Percentiles rank a stretch among this genome's conserved stretches.
phyloP scores from a whole-genome alignment of 805 yeast genomes.

The Candida takata region DNA sequence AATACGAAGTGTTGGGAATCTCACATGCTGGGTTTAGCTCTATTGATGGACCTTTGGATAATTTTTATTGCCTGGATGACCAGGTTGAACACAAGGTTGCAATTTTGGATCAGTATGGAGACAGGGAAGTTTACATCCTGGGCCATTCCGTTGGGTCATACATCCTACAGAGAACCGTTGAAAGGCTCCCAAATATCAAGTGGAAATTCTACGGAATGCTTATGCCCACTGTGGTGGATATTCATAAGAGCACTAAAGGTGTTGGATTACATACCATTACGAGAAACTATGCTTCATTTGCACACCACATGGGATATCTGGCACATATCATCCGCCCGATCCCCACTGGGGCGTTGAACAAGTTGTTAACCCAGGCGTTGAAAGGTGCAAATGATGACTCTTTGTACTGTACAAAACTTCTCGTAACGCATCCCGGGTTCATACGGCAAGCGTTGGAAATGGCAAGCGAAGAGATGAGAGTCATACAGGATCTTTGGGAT shows the following conservation, averaged over 20 bases:
- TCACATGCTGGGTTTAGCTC: constrained; percentile 55
- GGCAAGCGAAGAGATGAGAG: constrained; percentile 53
- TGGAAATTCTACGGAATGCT: constrained; percentile 49
- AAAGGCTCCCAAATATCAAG: constrained; percentile 14
- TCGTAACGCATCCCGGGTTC: constrained; percentile 36
- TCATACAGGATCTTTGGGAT: constrained; percentile 40
- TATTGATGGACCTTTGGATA: constrained; percentile 12
- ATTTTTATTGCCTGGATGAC: constrained; percentile 37
- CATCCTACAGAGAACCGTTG: constrained; percentile 47
- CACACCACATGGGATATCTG: constrained; percentile 25
- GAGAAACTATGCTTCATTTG: constrained; percentile 24
- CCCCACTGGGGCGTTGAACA: constrained; percentile 17
- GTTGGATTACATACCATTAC: constrained; percentile 22
- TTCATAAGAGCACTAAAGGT: constrained; percentile 42
- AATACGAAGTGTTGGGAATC: constrained; percentile 45
- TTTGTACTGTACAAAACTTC: constrained; percentile 31
- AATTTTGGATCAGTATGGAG: constrained; percentile 34
- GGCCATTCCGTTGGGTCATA: constrained; percentile 74
- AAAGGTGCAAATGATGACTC: constrained; percentile 10
- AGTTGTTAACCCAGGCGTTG: constrained; percentile 5
- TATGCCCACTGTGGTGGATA: constrained; percentile 65
- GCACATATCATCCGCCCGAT: constrained; percentile 19
- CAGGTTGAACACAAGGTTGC: constrained; percentile 55
- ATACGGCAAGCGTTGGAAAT: constrained; percentile 48
- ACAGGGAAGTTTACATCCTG: constrained; percentile 38